These are phyloP conservation scores for Dalbergia cochinchinensis DNA, from an alignment of 306 rosid genomes.

Conservation along the genomic window DNA sequence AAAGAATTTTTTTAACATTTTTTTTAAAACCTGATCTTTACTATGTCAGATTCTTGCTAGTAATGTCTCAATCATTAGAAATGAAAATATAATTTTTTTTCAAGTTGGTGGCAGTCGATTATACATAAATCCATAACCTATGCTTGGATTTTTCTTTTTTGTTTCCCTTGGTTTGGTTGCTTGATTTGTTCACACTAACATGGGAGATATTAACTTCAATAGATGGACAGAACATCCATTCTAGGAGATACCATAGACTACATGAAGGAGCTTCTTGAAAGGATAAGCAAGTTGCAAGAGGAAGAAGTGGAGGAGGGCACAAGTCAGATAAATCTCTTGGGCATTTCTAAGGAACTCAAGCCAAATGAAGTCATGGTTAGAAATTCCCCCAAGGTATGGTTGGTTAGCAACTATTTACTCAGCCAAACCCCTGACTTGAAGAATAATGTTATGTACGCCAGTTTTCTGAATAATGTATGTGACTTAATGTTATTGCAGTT, in stretches of 20 bases:
- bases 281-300: conserved; percentile 75
- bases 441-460: neutral
- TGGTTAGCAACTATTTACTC: neutral
- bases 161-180: neutral
- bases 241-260: conserved; percentile 87
- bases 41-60: neutral
- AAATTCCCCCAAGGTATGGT: conserved; percentile 79
- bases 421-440: neutral
- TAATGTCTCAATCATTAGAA: conserved; percentile 4
- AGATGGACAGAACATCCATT: conserved; percentile 91
- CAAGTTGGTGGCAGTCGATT: neutral
- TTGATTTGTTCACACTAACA: conserved; percentile 37
- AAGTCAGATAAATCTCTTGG: conserved; percentile 54
- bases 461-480: neutral
- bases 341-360: conserved; percentile 62
- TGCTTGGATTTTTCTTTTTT: conserved; percentile 15
- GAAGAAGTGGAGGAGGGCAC: conserved; percentile 58
- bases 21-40: neutral
- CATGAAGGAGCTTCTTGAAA: conserved; percentile 79
- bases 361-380: conserved; percentile 67
- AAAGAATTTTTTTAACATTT: neutral
- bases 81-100: conserved; percentile 4
- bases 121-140: neutral
- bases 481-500: conserved; percentile 57
- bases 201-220: conserved; percentile 30